phyloP scores from a whole-genome alignment of 495 filamentous ascomycete species.

The Friedmanniomyces simplex region DNA sequence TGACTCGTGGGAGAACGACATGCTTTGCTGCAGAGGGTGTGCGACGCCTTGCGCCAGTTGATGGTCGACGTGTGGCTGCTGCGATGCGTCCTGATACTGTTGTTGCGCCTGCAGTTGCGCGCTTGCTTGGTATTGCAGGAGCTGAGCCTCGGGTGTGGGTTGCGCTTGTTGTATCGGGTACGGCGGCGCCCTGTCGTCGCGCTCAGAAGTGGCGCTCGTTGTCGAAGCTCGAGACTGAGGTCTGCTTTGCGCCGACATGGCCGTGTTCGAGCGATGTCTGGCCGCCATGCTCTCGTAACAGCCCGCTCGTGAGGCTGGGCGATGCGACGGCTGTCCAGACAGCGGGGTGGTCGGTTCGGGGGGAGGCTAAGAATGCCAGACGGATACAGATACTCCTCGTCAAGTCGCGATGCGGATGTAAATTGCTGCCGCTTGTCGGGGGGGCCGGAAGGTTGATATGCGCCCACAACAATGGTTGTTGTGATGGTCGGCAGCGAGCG shows the following conservation, averaged over 20 bases:
- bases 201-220: slow-evolving; percentile 41
- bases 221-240: slow-evolving; percentile 76
- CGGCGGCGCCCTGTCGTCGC: background rate
- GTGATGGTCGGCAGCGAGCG: background rate
- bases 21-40: slow-evolving; percentile 1
- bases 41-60: background rate
- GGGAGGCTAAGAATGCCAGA: background rate
- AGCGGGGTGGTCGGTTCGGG: background rate
- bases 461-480: background rate
- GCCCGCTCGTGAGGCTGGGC: background rate
- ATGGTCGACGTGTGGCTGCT: slow-evolving; percentile 1
- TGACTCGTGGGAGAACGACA: slow-evolving; percentile 6
- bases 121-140: slow-evolving; percentile 58
- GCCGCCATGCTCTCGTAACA: background rate
- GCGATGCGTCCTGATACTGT: slow-evolving; percentile 20
- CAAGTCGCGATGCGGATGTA: background rate
- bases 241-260: slow-evolving; percentile 34
- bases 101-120: slow-evolving; percentile 51
- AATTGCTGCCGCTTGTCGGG: background rate
- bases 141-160: slow-evolving; percentile 36
- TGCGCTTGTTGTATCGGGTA: background rate
- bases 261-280: slow-evolving; percentile 45
- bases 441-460: background rate
- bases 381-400: background rate
- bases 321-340: background rate